Evolutionary conservation across 2,329 filamentous ascomycete species (phyloP).

Genomic region (Leptographium galeiforme): DNA sequence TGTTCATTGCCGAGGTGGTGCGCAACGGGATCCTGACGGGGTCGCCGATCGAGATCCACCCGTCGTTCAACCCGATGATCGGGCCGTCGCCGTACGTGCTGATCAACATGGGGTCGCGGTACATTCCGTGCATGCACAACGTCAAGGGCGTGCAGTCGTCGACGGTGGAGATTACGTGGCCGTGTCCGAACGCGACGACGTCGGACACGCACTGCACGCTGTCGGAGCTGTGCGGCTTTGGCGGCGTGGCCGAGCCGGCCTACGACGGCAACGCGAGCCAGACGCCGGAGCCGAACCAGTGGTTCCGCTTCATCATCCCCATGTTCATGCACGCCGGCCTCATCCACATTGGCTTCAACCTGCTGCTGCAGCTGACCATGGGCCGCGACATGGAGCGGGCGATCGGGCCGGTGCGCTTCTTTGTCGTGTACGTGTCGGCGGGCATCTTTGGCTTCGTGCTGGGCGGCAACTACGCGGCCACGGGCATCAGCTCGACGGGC

Average conservation of each 20-base stretch:
- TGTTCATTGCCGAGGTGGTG: conserved; percentile 81
- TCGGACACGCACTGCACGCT: conserved; percentile 54
- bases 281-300: conserved; percentile 67
- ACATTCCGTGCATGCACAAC: conserved; percentile 89
- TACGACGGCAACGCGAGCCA: conserved; percentile 37
- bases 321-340: conserved; percentile 93
- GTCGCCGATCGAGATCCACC: conserved; percentile 64
- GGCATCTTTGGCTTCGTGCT: conserved; percentile 95
- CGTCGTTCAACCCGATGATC: conserved; percentile 92
- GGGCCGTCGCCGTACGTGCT: conserved; percentile 80
- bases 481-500: conserved; percentile 70
- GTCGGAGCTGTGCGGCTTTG: conserved; percentile 72
- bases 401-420: conserved; percentile 79
- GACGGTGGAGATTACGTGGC: conserved; percentile 42
- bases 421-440: conserved; percentile 75
- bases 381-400: conserved; percentile 84
- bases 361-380: conserved; percentile 80
- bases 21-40: conserved; percentile 62
- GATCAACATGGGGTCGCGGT: conserved; percentile 95
- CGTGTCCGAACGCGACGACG: conserved; percentile 69
- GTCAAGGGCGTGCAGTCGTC: conserved; percentile 49
- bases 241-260: conserved; percentile 55
- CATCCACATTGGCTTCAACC: conserved; percentile 91
- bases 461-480: conserved; percentile 82
- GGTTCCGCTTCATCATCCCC: conserved; percentile 90